Conservation (phyloP, 495 filamentous ascomycete genomes). For the Penicillium coprophilum region DNA sequence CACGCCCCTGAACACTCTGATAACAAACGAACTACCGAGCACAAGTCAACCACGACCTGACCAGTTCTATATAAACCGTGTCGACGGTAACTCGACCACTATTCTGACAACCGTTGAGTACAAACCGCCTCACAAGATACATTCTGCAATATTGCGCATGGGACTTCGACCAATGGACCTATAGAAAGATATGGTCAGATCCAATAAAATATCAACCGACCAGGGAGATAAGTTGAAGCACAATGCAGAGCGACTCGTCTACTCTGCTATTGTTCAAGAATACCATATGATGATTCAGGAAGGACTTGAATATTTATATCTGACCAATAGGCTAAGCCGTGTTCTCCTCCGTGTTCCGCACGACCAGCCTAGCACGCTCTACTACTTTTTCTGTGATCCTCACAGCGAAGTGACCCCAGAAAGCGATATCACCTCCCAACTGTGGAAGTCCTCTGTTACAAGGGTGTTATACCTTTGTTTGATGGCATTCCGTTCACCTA, state of each 20-base stretch:
- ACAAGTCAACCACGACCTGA: conserved; percentile 16
- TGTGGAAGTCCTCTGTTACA: conserved; percentile 22
- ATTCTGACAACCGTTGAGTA: conserved; percentile 34
- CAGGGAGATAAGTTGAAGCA: conserved; percentile 24
- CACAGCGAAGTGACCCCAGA: conserved; percentile 11
- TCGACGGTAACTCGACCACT: conserved; percentile 20
- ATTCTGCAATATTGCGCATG: conserved; percentile 24
- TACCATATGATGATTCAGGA: conserved; percentile 36
- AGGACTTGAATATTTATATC: conserved; percentile 31
- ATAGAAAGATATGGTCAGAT: conserved; percentile 21
- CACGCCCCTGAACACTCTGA: no score
- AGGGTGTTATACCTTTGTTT: conserved; percentile 31
- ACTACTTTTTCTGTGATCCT: conserved; percentile 28
- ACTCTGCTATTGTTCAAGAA: conserved; percentile 26
- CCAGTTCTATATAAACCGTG: conserved; percentile 26
- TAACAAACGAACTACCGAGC: conserved; percentile 5
- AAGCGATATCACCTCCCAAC: no score
- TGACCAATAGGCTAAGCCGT: conserved; percentile 31
- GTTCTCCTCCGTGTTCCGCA: conserved; percentile 34
- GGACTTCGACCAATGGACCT: conserved; percentile 30
- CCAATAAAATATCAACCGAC: conserved; percentile 19
- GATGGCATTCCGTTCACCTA: conserved; percentile 27
- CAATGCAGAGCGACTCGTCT: conserved; percentile 24
- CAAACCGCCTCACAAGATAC: conserved; percentile 41
- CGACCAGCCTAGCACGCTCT: conserved; percentile 34